Percentiles rank a stretch among this genome's conserved stretches.
Evolutionary conservation across 805 yeast genomes (phyloP).

Genomic region (Candida taoyuanica): DNA sequence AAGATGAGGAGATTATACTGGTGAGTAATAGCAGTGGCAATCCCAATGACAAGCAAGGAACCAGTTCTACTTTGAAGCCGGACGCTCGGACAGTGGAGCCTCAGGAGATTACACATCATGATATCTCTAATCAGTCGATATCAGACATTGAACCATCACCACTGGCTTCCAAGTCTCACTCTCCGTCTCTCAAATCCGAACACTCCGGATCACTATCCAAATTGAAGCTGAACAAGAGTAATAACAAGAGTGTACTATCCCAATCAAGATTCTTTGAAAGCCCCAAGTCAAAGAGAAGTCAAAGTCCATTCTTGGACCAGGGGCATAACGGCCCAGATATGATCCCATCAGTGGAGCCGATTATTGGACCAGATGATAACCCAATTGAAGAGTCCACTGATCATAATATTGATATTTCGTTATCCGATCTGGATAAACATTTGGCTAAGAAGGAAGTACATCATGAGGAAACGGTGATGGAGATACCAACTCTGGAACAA

Average conservation of each 20-base stretch:
- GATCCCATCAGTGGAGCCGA: too few relatives aligned
- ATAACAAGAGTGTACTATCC: slow-evolving; percentile 17
- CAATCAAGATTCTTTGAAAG: slow-evolving; percentile 20
- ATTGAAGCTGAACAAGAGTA: slow-evolving; percentile 6
- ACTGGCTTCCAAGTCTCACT: slow-evolving; percentile 9
- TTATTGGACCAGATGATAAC: slow-evolving; percentile 17
- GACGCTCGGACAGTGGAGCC: too few relatives aligned
- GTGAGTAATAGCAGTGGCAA: slow-evolving; percentile 22
- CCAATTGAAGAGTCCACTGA: slow-evolving; percentile 30
- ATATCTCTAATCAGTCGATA: slow-evolving; percentile 1
- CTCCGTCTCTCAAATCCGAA: slow-evolving; percentile 9
- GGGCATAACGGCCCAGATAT: slow-evolving; percentile 18
- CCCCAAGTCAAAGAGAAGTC: slow-evolving; percentile 18
- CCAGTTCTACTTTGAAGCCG: slow-evolving; percentile 10
- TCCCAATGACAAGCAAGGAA: neutral
- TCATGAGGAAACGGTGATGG: neutral
- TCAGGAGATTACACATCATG: neutral
- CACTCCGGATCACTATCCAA: slow-evolving; percentile 7
- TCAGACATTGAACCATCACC: slow-evolving; percentile 14
- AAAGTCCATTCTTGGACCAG: slow-evolving; percentile 26
- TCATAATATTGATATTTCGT: slow-evolving; percentile 18
- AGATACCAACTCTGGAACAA: too few relatives aligned
- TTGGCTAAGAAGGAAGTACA: slow-evolving; percentile 1
- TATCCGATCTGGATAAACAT: too few relatives aligned
- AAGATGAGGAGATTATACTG: slow-evolving; percentile 21